Evolutionary conservation across 2,329 filamentous ascomycete species (phyloP), one percentile per base, ranked within the genome.

Genomic region (Aspergillus phoenicis): DNA sequence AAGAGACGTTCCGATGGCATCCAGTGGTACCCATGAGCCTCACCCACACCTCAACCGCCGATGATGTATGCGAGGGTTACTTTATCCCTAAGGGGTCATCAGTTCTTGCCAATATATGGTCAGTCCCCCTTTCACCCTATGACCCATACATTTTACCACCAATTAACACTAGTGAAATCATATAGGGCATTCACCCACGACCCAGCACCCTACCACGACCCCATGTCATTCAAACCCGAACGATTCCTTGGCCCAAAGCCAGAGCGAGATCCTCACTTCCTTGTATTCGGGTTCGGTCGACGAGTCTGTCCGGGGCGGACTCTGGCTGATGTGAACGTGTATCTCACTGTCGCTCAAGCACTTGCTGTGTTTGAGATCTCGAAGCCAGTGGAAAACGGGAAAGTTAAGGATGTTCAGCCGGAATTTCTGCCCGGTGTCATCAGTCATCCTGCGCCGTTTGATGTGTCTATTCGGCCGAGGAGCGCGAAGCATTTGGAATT

Each of bases 21-120:
- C 52, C 41, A 13, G 41, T 45, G 1, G 41, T 45, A 13, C 41
- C 41, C 2, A 45, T 15, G 20, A 22, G 1, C 17, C 10, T 45
- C 5, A 20, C 20, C 2, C 41, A 45, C 5, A 8, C 41, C 20
- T 22, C 41, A 2, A 45, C 22, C 20, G 17, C 24, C 5, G 41
- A 45, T 45, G 41, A 45, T 45, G 22, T 13, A 2, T 22, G 20
- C n/a, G 41, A 45, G 5, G 41, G 41, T 7, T 45, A 45, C 13
- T 45, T 22, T 5, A 45, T 45, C 4, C 41, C 41, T 63, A 78
- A 78, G 39, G 76, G 75, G 2, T 64, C 76, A 1, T 55, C 74
- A 0, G 59, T 80, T 2, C 59, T 78, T 5, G 66, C 71, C 0
- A 77, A 77, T 57, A 69, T 71, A 10, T 80, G 79, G 77, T 78